Base-by-base conservation (phyloP, 495 filamentous ascomycete species). In the Hypoxylon crocopeplum region DNA sequence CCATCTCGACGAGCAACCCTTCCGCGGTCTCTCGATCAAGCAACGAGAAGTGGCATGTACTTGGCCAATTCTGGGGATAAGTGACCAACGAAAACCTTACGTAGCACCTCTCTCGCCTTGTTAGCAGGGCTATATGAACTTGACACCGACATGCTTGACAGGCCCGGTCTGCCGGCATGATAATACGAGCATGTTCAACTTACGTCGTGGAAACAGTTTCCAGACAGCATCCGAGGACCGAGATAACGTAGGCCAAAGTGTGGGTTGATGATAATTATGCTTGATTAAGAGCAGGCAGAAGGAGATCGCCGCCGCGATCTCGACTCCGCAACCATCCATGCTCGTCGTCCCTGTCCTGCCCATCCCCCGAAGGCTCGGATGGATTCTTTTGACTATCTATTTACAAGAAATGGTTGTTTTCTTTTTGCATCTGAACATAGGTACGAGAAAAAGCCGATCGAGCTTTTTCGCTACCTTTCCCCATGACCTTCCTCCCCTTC, bases 201-300 rank as follows among this genome's bases (percentile, higher is more conserved):
- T 12, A 5, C 2, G 38, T 59, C 39, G 29, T 52, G 41, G 39
- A 64, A 64, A 54, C 54, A 24, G 17, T 38, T 39, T 15, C 37
- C 30, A 64, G 42, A 58, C 53, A 64, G 6, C 16, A 39, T 46
- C 61, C 50, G 61, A 64, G 29, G 51, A 45, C 53, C 50, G 53
- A 58, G 29, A 56, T 48, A 33, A 40, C 37, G 21, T 45, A 30
- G 45, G 12, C 10, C 10, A 41, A 17, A 33, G 15, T 15, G 24
- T 8, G 8, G 19, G 54, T 48, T 58, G 60, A 49, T 45, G 50
- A 55, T 39, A 59, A 64, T 64, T 59, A 64, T 64, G 61, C 61
- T 64, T 64, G 55, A 59, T 64, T 59, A 64, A 32, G 55, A 64
- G 55, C 61, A 64, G 49, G 38, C 45, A 11, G 36, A 39, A 56